Conservation (phyloP, 176 grass and related monocot genomes). For the Areca catechu region DNA sequence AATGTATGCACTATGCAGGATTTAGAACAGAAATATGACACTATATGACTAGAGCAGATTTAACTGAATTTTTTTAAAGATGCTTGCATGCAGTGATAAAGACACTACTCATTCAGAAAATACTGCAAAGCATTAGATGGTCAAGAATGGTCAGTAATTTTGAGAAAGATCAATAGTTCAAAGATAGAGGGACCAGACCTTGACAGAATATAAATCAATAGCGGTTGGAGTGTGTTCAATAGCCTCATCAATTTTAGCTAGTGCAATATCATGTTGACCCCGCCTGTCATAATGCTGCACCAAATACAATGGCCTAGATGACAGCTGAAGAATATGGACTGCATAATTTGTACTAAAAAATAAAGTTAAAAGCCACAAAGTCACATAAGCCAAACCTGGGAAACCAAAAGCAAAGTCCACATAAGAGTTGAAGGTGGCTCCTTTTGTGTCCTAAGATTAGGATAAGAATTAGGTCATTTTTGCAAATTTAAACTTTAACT, state of each 20-base stretch:
- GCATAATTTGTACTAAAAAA: too few species aligned
- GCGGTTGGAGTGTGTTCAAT: constrained; percentile 91
- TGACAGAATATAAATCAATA: constrained; percentile 97
- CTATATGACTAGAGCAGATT: too few species aligned
- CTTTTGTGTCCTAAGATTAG: constrained; percentile 50
- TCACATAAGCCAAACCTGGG: constrained; percentile 64
- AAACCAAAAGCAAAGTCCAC: constrained; percentile 90
- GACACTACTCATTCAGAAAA: too few species aligned
- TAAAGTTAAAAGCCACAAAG: constrained; percentile 2
- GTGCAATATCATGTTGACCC: constrained; percentile 59
- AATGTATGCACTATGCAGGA: too few species aligned
- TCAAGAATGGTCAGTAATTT: too few species aligned
- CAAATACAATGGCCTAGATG: not conserved
- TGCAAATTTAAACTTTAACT: too few species aligned
- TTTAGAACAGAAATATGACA: too few species aligned
- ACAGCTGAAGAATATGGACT: not conserved
- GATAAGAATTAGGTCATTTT: not conserved
- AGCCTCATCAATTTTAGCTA: constrained; percentile 88
- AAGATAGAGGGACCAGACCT: constrained; percentile 28
- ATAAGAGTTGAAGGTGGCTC: constrained; percentile 88
- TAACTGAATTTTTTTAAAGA: too few species aligned
- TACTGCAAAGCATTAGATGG: too few species aligned
- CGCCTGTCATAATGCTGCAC: constrained; percentile 94
- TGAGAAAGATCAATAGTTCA: too few species aligned
- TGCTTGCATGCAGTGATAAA: too few species aligned